Percentiles rank a stretch among this genome's conserved stretches.
These are phyloP conservation scores for Cladosporium sp. DNA, from an alignment of 2,329 filamentous ascomycete species.

Conservation along the genomic window DNA sequence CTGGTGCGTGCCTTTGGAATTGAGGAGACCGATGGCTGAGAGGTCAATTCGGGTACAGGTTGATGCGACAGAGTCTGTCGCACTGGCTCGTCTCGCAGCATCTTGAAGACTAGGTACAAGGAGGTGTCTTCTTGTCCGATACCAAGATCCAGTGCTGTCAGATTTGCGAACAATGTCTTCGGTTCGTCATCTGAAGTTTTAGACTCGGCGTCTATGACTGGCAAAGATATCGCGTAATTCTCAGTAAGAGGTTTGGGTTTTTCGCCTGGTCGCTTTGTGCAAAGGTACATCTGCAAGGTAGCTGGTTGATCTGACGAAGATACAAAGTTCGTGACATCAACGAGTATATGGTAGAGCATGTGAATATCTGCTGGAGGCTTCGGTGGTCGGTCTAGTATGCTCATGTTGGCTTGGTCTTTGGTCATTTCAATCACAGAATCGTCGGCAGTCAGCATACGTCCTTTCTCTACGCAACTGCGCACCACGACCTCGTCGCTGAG, in stretches of 20 bases:
- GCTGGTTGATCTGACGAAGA: slow-evolving; percentile 70
- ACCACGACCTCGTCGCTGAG: slow-evolving; percentile 93
- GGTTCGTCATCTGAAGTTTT: slow-evolving; percentile 63
- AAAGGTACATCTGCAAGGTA: slow-evolving; percentile 73
- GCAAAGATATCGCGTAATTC: slow-evolving; percentile 73
- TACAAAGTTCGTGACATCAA: slow-evolving; percentile 79
- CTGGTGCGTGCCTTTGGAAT: slow-evolving; percentile 18
- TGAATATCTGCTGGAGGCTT: slow-evolving; percentile 62
- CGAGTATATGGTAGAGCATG: slow-evolving; percentile 73
- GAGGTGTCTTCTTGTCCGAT: slow-evolving; percentile 61
- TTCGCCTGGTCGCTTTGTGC: slow-evolving; percentile 63
- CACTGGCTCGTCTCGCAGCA: slow-evolving; percentile 58
- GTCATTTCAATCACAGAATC: slow-evolving; percentile 92
- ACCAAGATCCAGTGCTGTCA: slow-evolving; percentile 72
- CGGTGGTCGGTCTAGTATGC: slow-evolving; percentile 79
- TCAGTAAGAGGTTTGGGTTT: slow-evolving; percentile 70
- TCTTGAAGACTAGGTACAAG: slow-evolving; percentile 78
- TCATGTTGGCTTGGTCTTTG: slow-evolving; percentile 92
- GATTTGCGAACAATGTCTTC: slow-evolving; percentile 82
- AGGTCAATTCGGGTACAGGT: neutral
- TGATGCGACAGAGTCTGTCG: slow-evolving; percentile 13
- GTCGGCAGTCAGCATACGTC: slow-evolving; percentile 81
- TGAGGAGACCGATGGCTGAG: slow-evolving; percentile 12
- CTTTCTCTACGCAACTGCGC: slow-evolving; percentile 76
- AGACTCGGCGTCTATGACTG: slow-evolving; percentile 66